Base-by-base conservation (phyloP, 495 filamentous ascomycete genomes). In the Apiosordaria backusii region DNA sequence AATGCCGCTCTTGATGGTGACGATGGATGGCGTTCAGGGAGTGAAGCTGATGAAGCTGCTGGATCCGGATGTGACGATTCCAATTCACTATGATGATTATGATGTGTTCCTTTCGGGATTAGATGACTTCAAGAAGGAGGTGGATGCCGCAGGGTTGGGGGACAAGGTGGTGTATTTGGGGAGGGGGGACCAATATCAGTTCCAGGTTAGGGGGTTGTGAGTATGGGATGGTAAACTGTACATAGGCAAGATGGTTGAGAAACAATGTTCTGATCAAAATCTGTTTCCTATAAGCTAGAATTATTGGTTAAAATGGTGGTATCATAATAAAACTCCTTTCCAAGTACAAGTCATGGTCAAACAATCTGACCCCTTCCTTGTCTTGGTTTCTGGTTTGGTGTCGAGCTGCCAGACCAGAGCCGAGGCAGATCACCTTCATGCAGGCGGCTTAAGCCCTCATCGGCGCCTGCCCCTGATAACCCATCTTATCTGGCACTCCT, bases 21-120 rank as follows among this genome's bases (percentile, higher is more conserved):
- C 86, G 0, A 91, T 91, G 89, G 88, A 91, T 67, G 89, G 82
- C 10, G 76, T 78, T 73, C 84, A 89, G 74, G 87, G 89, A 0
- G 68, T 89, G 5, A 68, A 86, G 77, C 73, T 90, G 64, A 84
- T 90, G 73, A 72, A 78, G 67, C 59, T 90, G 50, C 77, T 91
- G 1, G 76, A 86, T 16, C 86, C 89, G 53, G 86, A 89, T 40
- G 64, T 90, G 53, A 88, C 85, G 45, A 84, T 91, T n/a, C 89
- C 88, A 35, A 82, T 90, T 21, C 88, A 90, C 71, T 89, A 83
- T 74, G 87, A 90, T 68, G 89, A 90, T 64, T 90, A 90, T 71
- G 81, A 83, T 65, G 86, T 87, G 10, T 85, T 89, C 64, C 63
- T 85, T 52, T 86, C 83, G 50, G 80, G 85, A 19, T 62, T 90